Evolutionary conservation across 1,284 basidiomycete genomes (phyloP), one percentile per base, ranked within the genome.

Genomic region (Fomes fomentarius): DNA sequence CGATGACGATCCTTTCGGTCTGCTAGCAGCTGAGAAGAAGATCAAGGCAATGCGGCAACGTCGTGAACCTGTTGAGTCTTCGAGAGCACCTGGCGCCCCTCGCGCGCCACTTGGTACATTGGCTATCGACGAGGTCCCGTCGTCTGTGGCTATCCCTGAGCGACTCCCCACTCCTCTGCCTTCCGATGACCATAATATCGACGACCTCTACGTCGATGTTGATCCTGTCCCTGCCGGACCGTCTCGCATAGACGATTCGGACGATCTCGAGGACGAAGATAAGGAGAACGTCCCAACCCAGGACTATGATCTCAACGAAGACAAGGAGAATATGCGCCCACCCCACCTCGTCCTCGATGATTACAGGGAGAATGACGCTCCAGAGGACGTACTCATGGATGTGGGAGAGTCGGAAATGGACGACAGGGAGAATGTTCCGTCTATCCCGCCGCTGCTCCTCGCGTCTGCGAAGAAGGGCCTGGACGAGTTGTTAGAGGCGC

Each of bases 1-100:
- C 17, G n/a, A n/a, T n/a, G 64, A 68, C 31, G 78, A 80, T 37
- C 78, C 76, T 1, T 79, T 79, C 50, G 77, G 77, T 0, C 71
- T 79, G 24, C 58, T 77, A 17, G 76, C 74, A 8, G 69, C 72
- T 1, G 78, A 79, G 62, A 63, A 68, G 25, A 68, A 69, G 19
- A 49, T 78, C 42, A 76, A 74, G 61, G 63, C 59, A 3, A 54
- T 65, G 15, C 60, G 69, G 6, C 54, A 56, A 31, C 47, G 47
- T 25, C 54, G 48, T 19, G 44, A 38, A 19, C 52, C 41, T 31
- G 48, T 28, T 19, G 56, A 48, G 45, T 49, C 49, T 21, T 57
- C 59, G 6, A 47, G 53, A 7, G 56, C 56, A 3, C 51, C 44
- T 4, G 52, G 50, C 19, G 50, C 43, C 7, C 25, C 34, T 8